Conservation (phyloP, 2,329 filamentous ascomycete species). For the Aspergillus sergii region DNA sequence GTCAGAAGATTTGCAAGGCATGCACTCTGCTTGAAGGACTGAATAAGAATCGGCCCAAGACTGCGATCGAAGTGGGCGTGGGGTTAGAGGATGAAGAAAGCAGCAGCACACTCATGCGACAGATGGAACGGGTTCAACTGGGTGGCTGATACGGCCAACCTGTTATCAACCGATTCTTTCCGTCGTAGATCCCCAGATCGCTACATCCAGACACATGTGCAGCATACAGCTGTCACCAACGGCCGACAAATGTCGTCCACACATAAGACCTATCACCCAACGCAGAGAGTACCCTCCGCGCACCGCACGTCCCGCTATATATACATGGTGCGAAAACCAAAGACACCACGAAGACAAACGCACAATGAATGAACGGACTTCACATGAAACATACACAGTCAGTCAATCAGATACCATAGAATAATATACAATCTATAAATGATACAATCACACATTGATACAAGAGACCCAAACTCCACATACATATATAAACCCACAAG, state of each 20-base stretch:
- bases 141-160: constrained; percentile 31
- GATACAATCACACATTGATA: background rate
- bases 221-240: background rate
- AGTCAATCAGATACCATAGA: background rate
- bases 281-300: background rate
- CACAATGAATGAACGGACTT: background rate
- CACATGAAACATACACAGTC: background rate
- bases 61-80: constrained; percentile 46
- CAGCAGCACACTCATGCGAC: constrained; percentile 54
- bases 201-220: background rate
- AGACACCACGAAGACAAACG: background rate
- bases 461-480: background rate
- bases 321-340: background rate
- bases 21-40: constrained; percentile 86
- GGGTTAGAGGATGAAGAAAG: constrained; percentile 50
- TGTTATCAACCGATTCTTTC: background rate
- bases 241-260: background rate
- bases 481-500: background rate
- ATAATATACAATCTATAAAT: background rate
- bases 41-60: constrained; percentile 69
- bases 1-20: constrained; percentile 90
- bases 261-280: background rate
- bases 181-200: background rate
- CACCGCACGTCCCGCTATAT: background rate
- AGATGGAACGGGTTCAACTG: constrained; percentile 52